Base-by-base conservation (phyloP, 2,329 filamentous ascomycete species). In the Akanthomyces muscarius region DNA sequence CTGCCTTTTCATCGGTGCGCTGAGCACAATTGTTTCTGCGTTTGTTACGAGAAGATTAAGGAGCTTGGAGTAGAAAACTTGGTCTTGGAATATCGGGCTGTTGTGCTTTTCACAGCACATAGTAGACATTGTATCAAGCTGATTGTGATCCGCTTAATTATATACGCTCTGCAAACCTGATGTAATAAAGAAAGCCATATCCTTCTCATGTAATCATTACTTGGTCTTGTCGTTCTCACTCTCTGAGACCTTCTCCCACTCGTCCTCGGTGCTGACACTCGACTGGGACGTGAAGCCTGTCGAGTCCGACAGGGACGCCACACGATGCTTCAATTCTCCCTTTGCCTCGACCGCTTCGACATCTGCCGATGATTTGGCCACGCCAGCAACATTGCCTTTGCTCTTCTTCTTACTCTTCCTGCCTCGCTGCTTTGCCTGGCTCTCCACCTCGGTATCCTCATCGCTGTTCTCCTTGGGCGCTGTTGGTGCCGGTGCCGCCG, bases 171-270 rank as follows among this genome's bases (percentile, higher is more conserved):
- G 16, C 18, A 25, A 8, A 47, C 21, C n/a, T 36, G 18, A 33
- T 54, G 5, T 25, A 33, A 11, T 11, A 36, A 28, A 60, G 38
- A 11, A 16, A 25, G 4, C 7, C 3, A 30, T 33, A 5, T 5
- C 11, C 11, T 44, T 6, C 28, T n/a, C 52, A 16, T 41, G 4
- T 47, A 21, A 38, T 48, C 21, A 81, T 72, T 83, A 83, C 71
- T 83, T 84, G 64, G 81, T 80, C 75, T 85, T 86, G 67, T 85
- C 83, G 69, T 81, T 81, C 79, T 87, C 86, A 64, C 81, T 85
- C 74, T 90, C 89, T 25, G 91, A 92, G 4, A 98, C 89, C 81
- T 95, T 96, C 80, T 97, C 94, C 94, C 94, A 98, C 77, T 98
- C 94, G 71, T 94, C 94, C 78, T 98, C 94, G 5, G 93, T 97